A percentile compares a stretch with the other conserved stretches of the same genome.
phyloP scores from a whole-genome alignment of 1,284 basidiomycete genomes.

The Xerocomus amazonicus region DNA sequence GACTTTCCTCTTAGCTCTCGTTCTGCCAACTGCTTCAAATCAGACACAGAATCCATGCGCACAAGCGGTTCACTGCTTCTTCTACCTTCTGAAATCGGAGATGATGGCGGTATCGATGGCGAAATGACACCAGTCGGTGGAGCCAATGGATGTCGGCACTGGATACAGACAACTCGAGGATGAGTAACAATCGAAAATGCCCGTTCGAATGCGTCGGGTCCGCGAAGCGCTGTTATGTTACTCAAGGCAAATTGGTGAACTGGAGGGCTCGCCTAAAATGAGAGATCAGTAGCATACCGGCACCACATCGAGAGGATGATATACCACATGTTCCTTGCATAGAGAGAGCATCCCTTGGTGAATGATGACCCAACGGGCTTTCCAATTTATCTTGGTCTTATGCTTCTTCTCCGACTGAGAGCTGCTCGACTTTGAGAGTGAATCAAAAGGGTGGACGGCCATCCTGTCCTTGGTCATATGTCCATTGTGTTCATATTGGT shows the following conservation, averaged over 20 bases:
- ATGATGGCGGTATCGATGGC: constrained; percentile 24
- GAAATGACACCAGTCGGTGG: constrained; percentile 34
- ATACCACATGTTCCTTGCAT: constrained; percentile 51
- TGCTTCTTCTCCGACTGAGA: constrained; percentile 25
- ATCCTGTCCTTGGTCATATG: constrained; percentile 11
- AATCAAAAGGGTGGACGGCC: neutral
- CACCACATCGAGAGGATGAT: constrained; percentile 27
- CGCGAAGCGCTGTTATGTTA: constrained; percentile 42
- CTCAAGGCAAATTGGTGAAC: constrained; percentile 42
- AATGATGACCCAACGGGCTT: constrained; percentile 59
- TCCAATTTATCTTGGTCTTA: constrained; percentile 51
- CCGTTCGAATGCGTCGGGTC: constrained; percentile 43
- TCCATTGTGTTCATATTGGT: neutral
- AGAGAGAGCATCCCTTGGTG: constrained; percentile 53
- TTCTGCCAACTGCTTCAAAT: constrained; percentile 5
- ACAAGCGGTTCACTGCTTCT: constrained; percentile 12
- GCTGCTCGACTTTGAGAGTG: constrained; percentile 9
- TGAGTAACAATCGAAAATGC: constrained; percentile 23
- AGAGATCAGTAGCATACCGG: constrained; percentile 1
- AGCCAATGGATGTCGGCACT: constrained; percentile 35
- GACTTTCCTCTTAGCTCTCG: neutral
- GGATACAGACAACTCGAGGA: constrained; percentile 47
- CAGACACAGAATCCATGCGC: neutral
- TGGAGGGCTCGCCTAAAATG: constrained; percentile 42
- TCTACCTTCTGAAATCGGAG: constrained; percentile 25